Evolutionary conservation across 768 basidiomycete genomes (phyloP).

Genomic region (Fomitopsis serialis): DNA sequence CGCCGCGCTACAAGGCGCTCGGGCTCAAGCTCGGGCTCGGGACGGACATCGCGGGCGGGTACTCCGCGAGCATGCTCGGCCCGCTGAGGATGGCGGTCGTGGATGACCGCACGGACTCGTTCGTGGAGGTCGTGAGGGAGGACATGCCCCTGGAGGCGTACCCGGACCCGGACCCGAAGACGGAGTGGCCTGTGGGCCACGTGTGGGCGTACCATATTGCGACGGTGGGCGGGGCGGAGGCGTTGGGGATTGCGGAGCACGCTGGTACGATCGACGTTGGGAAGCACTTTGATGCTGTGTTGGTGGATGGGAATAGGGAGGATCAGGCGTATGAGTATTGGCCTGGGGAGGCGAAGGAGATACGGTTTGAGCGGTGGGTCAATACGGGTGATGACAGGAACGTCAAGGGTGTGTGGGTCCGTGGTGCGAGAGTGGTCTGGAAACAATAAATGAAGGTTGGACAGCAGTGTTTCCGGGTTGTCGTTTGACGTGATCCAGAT

Average conservation of each 20-base stretch:
- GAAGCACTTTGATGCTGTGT: slow-evolving; percentile 56
- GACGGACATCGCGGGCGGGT: slow-evolving; percentile 84
- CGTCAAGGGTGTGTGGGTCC: neutral
- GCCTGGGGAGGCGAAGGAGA: neutral
- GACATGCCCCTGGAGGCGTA: neutral
- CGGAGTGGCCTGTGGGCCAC: slow-evolving; percentile 56
- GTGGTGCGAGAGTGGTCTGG: neutral
- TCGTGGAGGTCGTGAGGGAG: slow-evolving; percentile 25
- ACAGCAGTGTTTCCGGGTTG: no score
- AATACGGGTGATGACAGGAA: neutral
- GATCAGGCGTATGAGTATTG: neutral
- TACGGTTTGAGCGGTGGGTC: neutral
- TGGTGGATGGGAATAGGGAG: neutral
- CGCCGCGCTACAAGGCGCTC: slow-evolving; percentile 62
- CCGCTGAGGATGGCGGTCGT: slow-evolving; percentile 77
- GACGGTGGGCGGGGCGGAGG: slow-evolving; percentile 70
- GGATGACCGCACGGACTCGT: slow-evolving; percentile 65
- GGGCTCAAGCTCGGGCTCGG: slow-evolving; percentile 76
- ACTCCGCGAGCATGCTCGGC: slow-evolving; percentile 69
- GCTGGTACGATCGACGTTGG: slow-evolving; percentile 53
- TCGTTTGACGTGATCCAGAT: no score
- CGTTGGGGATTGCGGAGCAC: slow-evolving; percentile 48
- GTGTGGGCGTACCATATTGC: slow-evolving; percentile 70
- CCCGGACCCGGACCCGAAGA: slow-evolving; percentile 31
- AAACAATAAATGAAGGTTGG: neutral